Conservation (phyloP, 2,329 filamentous ascomycete genomes). For the Penicillium sp. region DNA sequence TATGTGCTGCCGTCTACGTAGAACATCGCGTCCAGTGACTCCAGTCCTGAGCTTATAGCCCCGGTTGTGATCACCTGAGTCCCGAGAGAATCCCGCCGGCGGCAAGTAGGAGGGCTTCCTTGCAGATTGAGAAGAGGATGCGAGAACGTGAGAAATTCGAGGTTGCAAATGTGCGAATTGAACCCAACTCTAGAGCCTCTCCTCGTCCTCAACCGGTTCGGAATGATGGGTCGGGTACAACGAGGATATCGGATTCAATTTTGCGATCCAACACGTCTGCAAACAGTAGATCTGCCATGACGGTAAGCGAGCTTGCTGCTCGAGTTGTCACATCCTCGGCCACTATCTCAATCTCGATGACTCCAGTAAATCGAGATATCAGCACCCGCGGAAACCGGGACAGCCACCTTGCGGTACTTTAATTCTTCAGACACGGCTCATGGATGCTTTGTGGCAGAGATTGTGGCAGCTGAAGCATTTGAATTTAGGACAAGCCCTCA, state of each 20-base stretch:
- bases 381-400: constrained; percentile 36
- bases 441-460: too few relatives aligned
- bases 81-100: constrained; percentile 36
- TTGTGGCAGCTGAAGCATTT: background rate
- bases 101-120: constrained; percentile 38
- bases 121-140: constrained; percentile 41
- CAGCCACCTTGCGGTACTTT: constrained; percentile 33
- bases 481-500: background rate
- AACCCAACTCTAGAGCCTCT: constrained; percentile 13
- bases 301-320: constrained; percentile 22
- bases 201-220: constrained; percentile 13
- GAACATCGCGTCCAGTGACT: too few relatives aligned
- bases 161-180: constrained; percentile 17
- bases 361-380: too few relatives aligned
- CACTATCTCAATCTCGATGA: too few relatives aligned
- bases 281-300: constrained; percentile 32
- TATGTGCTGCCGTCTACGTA: too few relatives aligned
- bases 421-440: background rate
- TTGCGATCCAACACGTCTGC: constrained; percentile 24
- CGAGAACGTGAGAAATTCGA: constrained; percentile 21
- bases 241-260: constrained; percentile 36
- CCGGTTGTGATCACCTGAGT: constrained; percentile 30
- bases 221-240: constrained; percentile 34
- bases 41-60: too few relatives aligned
- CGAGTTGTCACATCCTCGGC: constrained; percentile 24